A percentile compares a stretch with the other conserved stretches of the same genome.
These are phyloP conservation scores for Acephala macrosclerotiorum DNA, from an alignment of 2,329 filamentous ascomycete species.

Conservation along the genomic window DNA sequence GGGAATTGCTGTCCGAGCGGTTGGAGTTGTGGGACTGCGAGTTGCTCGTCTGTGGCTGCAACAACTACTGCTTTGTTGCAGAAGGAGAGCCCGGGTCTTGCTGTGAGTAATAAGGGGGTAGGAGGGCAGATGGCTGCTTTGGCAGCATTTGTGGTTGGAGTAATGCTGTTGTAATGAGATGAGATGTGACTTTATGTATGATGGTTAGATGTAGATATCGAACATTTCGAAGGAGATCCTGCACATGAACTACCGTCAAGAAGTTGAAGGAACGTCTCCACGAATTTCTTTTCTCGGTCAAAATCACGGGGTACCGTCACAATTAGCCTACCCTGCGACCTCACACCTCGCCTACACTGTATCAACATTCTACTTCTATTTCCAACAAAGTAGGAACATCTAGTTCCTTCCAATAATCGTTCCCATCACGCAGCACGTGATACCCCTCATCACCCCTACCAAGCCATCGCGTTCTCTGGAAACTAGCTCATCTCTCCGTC, in stretches of 20 bases:
- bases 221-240: not conserved
- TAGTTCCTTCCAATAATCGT: no score
- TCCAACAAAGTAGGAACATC: no score
- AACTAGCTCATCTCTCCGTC: no score
- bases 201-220: not conserved
- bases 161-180: slow-evolving; percentile 18
- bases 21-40: slow-evolving; percentile 75
- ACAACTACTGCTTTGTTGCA: slow-evolving; percentile 55
- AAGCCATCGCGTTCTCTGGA: not conserved
- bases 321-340: no score
- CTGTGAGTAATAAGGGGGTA: not conserved
- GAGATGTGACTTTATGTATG: not conserved
- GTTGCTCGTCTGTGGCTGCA: slow-evolving; percentile 67
- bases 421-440: not conserved
- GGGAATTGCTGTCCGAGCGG: slow-evolving; percentile 87
- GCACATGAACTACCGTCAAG: not conserved
- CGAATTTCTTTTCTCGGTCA: no score
- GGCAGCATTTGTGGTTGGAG: slow-evolving; percentile 12
- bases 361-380: no score
- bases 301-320: no score
- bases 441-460: slow-evolving; percentile 13
- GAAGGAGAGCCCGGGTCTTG: slow-evolving; percentile 36
- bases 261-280: no score
- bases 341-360: no score
- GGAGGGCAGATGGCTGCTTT: slow-evolving; percentile 12